Conservation (phyloP, 2,329 filamentous ascomycete genomes). For the Chaetomium sp. region DNA sequence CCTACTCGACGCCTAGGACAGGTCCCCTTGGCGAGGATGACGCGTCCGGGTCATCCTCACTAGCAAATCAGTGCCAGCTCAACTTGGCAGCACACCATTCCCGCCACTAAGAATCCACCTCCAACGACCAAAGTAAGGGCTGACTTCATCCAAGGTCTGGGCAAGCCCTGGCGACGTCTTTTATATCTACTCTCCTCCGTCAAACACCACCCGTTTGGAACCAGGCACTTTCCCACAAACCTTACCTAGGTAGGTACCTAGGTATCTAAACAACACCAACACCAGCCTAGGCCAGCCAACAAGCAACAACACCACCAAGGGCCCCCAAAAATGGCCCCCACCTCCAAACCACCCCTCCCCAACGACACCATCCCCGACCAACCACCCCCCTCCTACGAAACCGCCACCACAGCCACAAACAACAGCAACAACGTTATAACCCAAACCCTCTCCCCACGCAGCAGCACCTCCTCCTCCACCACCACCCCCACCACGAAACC, state of each 20-base stretch:
- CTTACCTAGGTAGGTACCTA: too few species aligned
- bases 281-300: too few species aligned
- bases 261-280: neutral
- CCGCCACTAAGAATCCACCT: neutral
- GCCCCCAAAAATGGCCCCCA: neutral
- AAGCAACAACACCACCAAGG: neutral
- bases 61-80: neutral
- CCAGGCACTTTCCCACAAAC: neutral
- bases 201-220: neutral
- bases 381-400: constrained; percentile 18
- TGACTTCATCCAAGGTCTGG: neutral
- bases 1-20: neutral
- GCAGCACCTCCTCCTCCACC: neutral
- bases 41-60: neutral
- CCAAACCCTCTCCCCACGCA: neutral
- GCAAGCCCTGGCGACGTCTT: neutral
- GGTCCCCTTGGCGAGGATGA: neutral
- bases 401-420: neutral
- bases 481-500: neutral
- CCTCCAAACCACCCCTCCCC: neutral
- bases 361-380: constrained; percentile 3
- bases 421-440: neutral
- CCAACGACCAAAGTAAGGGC: neutral
- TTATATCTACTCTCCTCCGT: neutral
- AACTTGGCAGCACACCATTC: neutral